Conservation (phyloP, 495 filamentous ascomycete species). For the Alectoria sarmentosa region DNA sequence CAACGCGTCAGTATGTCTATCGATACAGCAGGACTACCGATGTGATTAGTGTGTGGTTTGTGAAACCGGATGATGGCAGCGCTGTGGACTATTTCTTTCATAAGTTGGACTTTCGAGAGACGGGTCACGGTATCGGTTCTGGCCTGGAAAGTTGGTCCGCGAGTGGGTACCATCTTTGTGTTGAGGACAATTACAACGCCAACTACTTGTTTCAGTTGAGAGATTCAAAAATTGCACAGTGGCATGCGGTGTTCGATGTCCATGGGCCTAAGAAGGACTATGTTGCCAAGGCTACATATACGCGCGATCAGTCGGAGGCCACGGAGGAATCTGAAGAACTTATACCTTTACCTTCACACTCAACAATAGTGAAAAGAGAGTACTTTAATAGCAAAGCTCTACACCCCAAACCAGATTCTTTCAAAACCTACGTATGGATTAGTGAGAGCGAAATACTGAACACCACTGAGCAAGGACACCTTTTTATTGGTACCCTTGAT, state of each 20-base stretch:
- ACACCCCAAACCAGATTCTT: conserved; percentile 34
- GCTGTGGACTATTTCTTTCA: conserved; percentile 30
- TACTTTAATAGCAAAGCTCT: background rate
- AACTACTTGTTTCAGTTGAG: conserved; percentile 23
- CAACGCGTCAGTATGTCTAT: conserved; percentile 28
- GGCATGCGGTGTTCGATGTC: conserved; percentile 24
- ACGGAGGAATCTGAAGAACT: background rate
- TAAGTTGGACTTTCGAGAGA: conserved; percentile 20
- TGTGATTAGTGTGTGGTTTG: conserved; percentile 29
- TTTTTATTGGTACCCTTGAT: conserved; percentile 43
- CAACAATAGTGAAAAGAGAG: background rate
- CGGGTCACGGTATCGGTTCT: background rate
- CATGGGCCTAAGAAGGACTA: conserved; percentile 29
- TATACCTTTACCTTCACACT: too few relatives aligned
- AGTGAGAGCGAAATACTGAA: conserved; percentile 48
- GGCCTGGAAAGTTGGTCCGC: conserved; percentile 4
- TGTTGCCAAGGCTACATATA: conserved; percentile 16
- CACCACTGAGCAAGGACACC: conserved; percentile 51
- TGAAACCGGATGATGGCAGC: conserved; percentile 23
- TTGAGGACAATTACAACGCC: conserved; percentile 25
- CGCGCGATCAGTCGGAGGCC: background rate
- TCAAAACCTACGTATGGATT: conserved; percentile 62
- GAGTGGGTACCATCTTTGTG: conserved; percentile 28
- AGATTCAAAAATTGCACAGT: conserved; percentile 14
- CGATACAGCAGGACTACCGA: conserved; percentile 18